Evolutionary conservation across 139 green algal species (phyloP).

Genomic region (Monoraphidium neglectum): DNA sequence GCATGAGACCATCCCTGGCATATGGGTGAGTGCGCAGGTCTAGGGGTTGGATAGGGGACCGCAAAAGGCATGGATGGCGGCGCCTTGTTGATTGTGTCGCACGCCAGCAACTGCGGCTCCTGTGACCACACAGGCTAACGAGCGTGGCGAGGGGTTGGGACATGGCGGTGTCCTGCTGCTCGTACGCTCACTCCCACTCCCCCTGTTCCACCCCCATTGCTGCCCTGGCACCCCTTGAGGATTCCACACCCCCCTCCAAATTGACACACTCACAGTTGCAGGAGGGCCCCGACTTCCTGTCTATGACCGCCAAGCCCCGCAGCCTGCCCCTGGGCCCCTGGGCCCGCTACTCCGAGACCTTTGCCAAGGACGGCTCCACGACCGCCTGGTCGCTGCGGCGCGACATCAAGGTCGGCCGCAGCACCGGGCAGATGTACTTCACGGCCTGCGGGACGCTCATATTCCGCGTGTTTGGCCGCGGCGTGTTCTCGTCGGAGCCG

Average conservation of each 20-base stretch:
- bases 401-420: background rate
- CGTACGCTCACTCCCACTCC: too few relatives aligned
- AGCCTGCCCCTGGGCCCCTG: background rate
- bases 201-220: too few relatives aligned
- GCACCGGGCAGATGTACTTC: background rate
- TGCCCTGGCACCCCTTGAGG: too few relatives aligned
- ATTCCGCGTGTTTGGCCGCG: constrained; percentile 10
- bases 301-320: background rate
- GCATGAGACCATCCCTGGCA: constrained; percentile 49
- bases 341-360: background rate
- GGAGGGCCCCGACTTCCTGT: background rate
- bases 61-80: too few relatives aligned
- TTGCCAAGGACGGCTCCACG: background rate
- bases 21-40: constrained; percentile 35
- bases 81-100: too few relatives aligned
- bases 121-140: too few relatives aligned
- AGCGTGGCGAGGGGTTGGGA: too few relatives aligned
- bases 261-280: too few relatives aligned
- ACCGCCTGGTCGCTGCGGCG: background rate
- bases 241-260: too few relatives aligned
- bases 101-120: too few relatives aligned
- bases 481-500: constrained; percentile 15
- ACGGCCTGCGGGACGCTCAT: constrained; percentile 3
- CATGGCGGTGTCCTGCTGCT: too few relatives aligned
- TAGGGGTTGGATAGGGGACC: too few relatives aligned